These are phyloP conservation scores for Rubus parviflorus DNA, from an alignment of 306 rosid species.

Conservation along the genomic window DNA sequence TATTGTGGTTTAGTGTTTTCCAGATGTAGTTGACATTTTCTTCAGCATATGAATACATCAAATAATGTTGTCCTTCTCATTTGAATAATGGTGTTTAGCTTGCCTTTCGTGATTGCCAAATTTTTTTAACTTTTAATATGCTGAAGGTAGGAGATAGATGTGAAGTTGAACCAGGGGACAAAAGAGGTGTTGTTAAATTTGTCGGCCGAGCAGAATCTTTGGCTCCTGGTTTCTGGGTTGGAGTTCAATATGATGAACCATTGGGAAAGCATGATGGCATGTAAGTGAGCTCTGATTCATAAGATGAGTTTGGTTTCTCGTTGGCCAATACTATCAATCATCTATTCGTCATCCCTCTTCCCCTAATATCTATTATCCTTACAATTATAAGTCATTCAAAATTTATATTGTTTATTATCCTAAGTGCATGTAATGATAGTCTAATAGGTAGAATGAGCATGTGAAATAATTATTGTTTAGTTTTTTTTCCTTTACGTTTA, in stretches of 20 bases:
- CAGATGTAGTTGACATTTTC: background rate
- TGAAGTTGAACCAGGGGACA: conserved; percentile 87
- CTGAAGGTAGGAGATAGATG: conserved; percentile 89
- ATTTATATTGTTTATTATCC: background rate
- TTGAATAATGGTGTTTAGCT: background rate
- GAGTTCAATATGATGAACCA: conserved; percentile 95
- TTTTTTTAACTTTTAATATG: background rate
- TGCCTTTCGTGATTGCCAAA: background rate
- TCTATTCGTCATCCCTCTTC: conserved; percentile 6
- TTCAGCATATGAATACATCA: background rate
- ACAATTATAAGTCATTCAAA: background rate
- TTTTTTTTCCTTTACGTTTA: background rate
- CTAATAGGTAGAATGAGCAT: background rate
- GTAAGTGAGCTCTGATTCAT: conserved; percentile 44
- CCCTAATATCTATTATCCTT: background rate
- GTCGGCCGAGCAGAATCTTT: conserved; percentile 75
- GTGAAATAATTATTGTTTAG: background rate
- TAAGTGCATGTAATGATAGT: background rate
- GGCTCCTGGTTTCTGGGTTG: conserved; percentile 95
- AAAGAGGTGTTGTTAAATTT: conserved; percentile 75
- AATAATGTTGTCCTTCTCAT: background rate
- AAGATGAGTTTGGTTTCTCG: background rate
- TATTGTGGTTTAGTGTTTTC: background rate
- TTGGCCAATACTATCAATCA: background rate
- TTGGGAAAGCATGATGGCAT: conserved; percentile 95